Conservation (phyloP, 2,329 filamentous ascomycete genomes). For the Cryphonectria nitschkei region DNA sequence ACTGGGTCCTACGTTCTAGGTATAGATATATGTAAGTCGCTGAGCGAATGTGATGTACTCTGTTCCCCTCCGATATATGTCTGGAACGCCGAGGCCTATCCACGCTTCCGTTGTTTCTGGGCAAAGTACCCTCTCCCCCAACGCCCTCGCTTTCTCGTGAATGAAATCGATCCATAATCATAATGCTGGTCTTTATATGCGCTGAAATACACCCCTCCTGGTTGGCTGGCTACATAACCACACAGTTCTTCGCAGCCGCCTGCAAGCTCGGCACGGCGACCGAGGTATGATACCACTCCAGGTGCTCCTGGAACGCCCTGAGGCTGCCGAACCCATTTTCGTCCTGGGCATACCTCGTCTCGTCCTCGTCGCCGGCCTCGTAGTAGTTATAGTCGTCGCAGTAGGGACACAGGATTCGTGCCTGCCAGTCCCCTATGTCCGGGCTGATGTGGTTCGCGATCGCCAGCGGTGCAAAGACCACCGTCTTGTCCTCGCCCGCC, state of each 20-base stretch:
- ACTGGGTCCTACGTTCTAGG: background rate
- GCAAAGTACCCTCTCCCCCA: background rate
- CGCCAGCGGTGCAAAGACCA: slow-evolving; percentile 61
- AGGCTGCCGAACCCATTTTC: slow-evolving; percentile 54
- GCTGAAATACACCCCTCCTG: background rate
- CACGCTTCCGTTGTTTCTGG: slow-evolving; percentile 30
- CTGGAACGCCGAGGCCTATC: slow-evolving; percentile 21
- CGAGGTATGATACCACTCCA: slow-evolving; percentile 59
- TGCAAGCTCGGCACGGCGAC: slow-evolving; percentile 43
- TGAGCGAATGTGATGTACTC: background rate
- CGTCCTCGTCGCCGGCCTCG: slow-evolving; percentile 54
- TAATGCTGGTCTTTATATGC: background rate
- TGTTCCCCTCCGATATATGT: slow-evolving; percentile 7
- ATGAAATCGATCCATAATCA: background rate
- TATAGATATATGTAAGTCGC: background rate
- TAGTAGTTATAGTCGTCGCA: slow-evolving; percentile 58
- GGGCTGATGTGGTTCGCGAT: slow-evolving; percentile 62
- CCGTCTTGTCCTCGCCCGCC: slow-evolving; percentile 49
- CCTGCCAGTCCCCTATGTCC: slow-evolving; percentile 53
- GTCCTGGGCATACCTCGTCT: slow-evolving; percentile 50
- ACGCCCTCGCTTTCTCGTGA: background rate
- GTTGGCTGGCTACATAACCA: slow-evolving; percentile 46
- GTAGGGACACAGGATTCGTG: slow-evolving; percentile 56
- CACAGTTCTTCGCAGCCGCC: slow-evolving; percentile 45
- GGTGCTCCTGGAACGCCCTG: slow-evolving; percentile 54